Evolutionary conservation across 164 flowering plant species (phyloP).

Genomic region (Vitis riparia): DNA sequence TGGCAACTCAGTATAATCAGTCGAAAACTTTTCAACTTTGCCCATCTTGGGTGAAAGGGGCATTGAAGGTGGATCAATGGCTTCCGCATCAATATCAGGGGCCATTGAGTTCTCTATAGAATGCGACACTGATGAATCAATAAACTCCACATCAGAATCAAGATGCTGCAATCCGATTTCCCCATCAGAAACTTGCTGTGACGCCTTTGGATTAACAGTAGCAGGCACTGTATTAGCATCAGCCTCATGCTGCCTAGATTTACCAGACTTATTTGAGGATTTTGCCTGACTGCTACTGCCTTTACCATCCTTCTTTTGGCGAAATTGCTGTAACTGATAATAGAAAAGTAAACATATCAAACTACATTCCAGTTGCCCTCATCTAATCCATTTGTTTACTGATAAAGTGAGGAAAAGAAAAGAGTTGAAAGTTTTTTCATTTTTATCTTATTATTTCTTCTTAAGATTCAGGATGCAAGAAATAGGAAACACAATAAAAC

Average conservation of each 20-base stretch:
- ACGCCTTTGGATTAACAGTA: conserved; percentile 11
- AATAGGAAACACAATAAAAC: no score
- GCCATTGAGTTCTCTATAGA: conserved; percentile 20
- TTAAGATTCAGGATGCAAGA: no score
- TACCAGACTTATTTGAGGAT: conserved; percentile 49
- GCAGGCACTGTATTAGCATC: conserved; percentile 23
- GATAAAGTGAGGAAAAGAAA: no score
- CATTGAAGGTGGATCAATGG: conserved; percentile 11
- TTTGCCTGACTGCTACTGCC: conserved; percentile 55
- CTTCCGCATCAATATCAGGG: conserved; percentile 19
- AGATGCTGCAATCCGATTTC: conserved; percentile 14
- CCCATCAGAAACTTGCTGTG: conserved; percentile 14
- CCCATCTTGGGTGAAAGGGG: conserved; percentile 9
- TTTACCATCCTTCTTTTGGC: conserved; percentile 78
- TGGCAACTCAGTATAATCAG: neutral
- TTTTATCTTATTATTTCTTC: no score
- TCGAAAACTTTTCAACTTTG: neutral
- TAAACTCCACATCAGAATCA: conserved; percentile 19
- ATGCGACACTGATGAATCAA: conserved; percentile 21
- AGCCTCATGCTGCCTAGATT: conserved; percentile 38
- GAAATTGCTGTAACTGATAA: conserved; percentile 82
- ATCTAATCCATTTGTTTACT: neutral
- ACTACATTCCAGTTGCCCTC: neutral
- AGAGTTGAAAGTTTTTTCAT: no score
- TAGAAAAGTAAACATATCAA: conserved; percentile 1